These are phyloP conservation scores for Pulveroboletus sp. DNA, from an alignment of 1,284 basidiomycete species.

Conservation along the genomic window DNA sequence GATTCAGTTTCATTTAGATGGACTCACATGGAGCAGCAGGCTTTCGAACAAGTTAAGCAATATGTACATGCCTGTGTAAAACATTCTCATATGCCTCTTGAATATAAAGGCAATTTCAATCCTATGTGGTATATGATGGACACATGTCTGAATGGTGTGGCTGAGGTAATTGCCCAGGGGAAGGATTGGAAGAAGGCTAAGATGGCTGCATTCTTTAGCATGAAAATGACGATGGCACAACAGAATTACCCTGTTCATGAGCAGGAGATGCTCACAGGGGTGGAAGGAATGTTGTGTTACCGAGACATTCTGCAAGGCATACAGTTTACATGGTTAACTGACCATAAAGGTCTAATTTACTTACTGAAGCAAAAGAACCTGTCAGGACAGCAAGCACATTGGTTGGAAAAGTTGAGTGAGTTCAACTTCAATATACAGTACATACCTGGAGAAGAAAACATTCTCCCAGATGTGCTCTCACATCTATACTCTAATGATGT, in stretches of 20 bases:
- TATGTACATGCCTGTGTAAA: too few species aligned
- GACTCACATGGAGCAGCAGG: too few species aligned
- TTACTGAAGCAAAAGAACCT: slow-evolving; percentile 37
- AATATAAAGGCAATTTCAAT: too few species aligned
- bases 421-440: slow-evolving; percentile 15
- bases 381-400: slow-evolving; percentile 37
- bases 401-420: slow-evolving; percentile 36
- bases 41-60: too few species aligned
- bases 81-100: too few species aligned
- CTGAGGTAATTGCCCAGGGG: too few species aligned
- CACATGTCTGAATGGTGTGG: too few species aligned
- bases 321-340: slow-evolving; percentile 38
- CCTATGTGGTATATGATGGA: too few species aligned
- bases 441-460: slow-evolving; percentile 17
- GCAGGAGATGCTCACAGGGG: slow-evolving; percentile 12
- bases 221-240: slow-evolving; percentile 31
- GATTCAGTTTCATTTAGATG: too few species aligned
- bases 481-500: slow-evolving; percentile 26
- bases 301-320: slow-evolving; percentile 27
- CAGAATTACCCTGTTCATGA: slow-evolving; percentile 38
- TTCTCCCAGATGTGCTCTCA: slow-evolving; percentile 26
- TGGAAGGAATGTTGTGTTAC: slow-evolving; percentile 22
- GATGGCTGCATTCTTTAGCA: slow-evolving; percentile 43
- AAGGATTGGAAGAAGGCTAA: too few species aligned
- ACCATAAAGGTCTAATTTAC: slow-evolving; percentile 40